Conservation (phyloP, 2,329 filamentous ascomycete genomes). For the Aureobasidium namibiae region DNA sequence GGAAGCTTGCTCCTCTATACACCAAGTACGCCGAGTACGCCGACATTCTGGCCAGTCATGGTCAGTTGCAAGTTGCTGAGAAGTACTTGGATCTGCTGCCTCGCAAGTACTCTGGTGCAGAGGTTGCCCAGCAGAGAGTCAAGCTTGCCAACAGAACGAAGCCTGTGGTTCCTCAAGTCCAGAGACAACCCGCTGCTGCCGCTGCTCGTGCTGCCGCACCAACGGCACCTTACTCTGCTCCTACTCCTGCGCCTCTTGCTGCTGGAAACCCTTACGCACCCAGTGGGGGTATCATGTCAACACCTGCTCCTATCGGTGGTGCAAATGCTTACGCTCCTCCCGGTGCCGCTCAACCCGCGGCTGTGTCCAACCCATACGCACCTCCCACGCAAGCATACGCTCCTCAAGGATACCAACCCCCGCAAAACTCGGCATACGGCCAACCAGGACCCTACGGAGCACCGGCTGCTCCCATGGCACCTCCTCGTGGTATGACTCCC, state of each 20-base stretch:
- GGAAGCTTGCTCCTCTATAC: slow-evolving; percentile 84
- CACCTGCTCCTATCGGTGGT: slow-evolving; percentile 20
- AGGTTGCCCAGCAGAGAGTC: slow-evolving; percentile 77
- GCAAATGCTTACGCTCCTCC: slow-evolving; percentile 17
- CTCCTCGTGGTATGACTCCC: slow-evolving; percentile 58
- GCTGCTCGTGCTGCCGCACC: slow-evolving; percentile 22
- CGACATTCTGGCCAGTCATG: slow-evolving; percentile 85
- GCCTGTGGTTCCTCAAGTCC: slow-evolving; percentile 31
- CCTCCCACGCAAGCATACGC: slow-evolving; percentile 32
- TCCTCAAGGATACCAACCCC: slow-evolving; percentile 45
- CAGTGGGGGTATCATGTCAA: slow-evolving; percentile 11
- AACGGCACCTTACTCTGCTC: slow-evolving; percentile 30
- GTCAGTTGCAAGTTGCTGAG: slow-evolving; percentile 76
- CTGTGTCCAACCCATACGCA: slow-evolving; percentile 39
- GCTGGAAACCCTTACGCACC: slow-evolving; percentile 32
- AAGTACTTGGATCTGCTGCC: slow-evolving; percentile 88
- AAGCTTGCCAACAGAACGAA: slow-evolving; percentile 69
- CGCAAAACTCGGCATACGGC: slow-evolving; percentile 15
- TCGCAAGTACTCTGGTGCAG: slow-evolving; percentile 72
- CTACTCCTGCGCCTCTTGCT: slow-evolving; percentile 18
- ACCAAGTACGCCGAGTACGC: slow-evolving; percentile 96
- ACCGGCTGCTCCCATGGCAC: slow-evolving; percentile 40
- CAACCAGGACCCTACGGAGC: slow-evolving; percentile 13
- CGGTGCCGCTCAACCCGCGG: slow-evolving; percentile 33
- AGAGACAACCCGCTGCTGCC: slow-evolving; percentile 34